Base-by-base conservation (phyloP, 140 eudicot genomes). In the Stevia rebaudiana region DNA sequence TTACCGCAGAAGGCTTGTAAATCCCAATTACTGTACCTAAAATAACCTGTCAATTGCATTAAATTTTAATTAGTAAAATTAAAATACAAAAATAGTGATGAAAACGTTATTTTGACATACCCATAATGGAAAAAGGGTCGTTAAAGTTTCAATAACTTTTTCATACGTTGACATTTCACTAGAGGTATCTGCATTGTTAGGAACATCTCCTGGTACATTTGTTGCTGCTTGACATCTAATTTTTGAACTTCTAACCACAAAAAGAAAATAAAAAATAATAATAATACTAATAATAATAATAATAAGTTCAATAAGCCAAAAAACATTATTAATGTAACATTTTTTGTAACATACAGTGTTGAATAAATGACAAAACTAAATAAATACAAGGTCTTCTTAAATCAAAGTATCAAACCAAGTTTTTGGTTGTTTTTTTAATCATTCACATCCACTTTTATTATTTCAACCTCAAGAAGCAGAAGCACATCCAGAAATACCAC, bases 51-150 rank as follows among this genome's bases (percentile, higher is more conserved):
- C 39, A 68, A 71, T 71, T 33, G 46, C 50, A 51, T 68, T 16
- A 50, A 24, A 56, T 22, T 28, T 28, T 16, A 50, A 19, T 68
- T 30, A 65, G 10, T 54, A 65, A 37, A 44, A 18, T 22, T 30
- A 42, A 61, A 52, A 52, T 13, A 22, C 1, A 7, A 48, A 31
- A 49, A 75, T 41, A 31, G 44, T 61, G 44, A 51, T 69, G 28
- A 68, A 31, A 17, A 18, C 3, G 9, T 44, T 42, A 35, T 43
- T 52, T 11, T 23, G 57, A 74, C 95, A 69, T 81, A 92, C 98
- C 98, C 98, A 92, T 52, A 88, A 56, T 57, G 98, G 98, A 85
- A 92, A 92, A 71, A 92, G 95, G 44, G 98, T 92, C 8, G 98
- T 92, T 78, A 92, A 78, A 9, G 95, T 88, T 81, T 92, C 96